Evolutionary conservation across 2,329 filamentous ascomycete species (phyloP).

Genomic region (Pseudogymnoascus sp.): DNA sequence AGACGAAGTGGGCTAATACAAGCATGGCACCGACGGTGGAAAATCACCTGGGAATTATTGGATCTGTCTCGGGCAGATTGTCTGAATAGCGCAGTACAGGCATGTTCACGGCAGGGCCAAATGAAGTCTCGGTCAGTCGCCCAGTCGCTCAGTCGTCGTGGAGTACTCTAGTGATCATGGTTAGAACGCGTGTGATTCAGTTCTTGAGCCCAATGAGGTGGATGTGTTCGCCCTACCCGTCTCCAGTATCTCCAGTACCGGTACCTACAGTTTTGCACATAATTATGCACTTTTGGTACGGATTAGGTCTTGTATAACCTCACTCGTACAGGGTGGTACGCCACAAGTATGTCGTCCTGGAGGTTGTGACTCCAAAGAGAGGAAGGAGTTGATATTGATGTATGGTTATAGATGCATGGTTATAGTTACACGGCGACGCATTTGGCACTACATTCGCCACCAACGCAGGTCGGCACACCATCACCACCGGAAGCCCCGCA

Average conservation of each 20-base stretch:
- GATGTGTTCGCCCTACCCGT: not conserved
- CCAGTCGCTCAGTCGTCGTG: not conserved
- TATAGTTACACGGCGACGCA: conserved; percentile 6
- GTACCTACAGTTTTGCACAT: not conserved
- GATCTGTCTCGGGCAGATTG: conserved; percentile 7
- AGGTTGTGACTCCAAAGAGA: not conserved
- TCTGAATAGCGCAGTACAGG: not conserved
- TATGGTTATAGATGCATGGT: not conserved
- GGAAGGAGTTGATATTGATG: not conserved
- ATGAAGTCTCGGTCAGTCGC: not conserved
- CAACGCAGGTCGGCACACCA: not conserved
- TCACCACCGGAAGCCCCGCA: not conserved
- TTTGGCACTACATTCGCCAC: conserved; percentile 1
- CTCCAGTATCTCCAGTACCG: not conserved
- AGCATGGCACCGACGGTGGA: not conserved
- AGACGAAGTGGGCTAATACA: not conserved
- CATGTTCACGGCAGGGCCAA: not conserved
- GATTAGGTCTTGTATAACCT: not conserved
- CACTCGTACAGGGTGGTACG: not conserved
- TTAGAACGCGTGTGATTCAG: conserved; percentile 1
- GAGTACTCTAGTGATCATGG: not conserved
- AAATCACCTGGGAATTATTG: not conserved
- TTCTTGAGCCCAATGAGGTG: not conserved
- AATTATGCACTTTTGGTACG: not conserved
- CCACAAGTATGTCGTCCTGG: not conserved